Base-by-base conservation (phyloP, 306 rosid species). In the Cyclanthera cordifolia region DNA sequence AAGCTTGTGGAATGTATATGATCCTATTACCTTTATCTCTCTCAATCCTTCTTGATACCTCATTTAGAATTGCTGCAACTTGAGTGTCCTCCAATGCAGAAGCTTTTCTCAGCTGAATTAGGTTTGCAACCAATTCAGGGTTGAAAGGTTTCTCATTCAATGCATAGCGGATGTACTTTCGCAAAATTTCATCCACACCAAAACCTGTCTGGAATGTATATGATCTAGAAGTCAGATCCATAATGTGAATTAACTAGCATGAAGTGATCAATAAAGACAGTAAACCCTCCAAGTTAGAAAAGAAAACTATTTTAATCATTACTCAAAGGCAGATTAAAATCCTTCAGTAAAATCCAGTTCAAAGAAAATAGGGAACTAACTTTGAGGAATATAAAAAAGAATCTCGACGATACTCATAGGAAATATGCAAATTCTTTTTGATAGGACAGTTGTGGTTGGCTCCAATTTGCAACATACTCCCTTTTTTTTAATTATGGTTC, bases 71-170 rank as follows among this genome's bases (percentile, higher is more conserved):
- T 72, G 78, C 82, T 3, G 95, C 90, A 55, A 87, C 86, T 70
- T 79, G 83, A 63, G 89, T 77, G 73, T 89, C 93, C 72, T 55
- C 77, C 70, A 89, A 58, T 79, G 67, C 59, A 72, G 98, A 80
- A 79, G 90, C 93, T 74, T 75, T 84, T 67, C 96, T 83, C 9
- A 87, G 82, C 73, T 81, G 90, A 79, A 92, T 87, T 70, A 92
- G 77, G 76, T 79, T 79, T 71, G 89, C 87, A 71, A 92, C 90
- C 79, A 83, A 21, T 39, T 83, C 95, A 30, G 96, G 92, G 75
- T 92, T 89, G 81, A 92, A 92, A 39, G 93, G 86, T 72, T 87
- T 92, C 81, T 92, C 98, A 71, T 92, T 92, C 83, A 92, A 73
- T 72, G 88, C 81, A 84, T 81, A 89, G 0, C 93, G 89, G 70